phyloP scores from a whole-genome alignment of 495 filamentous ascomycete species.

The Podospora pseudopauciseta region DNA sequence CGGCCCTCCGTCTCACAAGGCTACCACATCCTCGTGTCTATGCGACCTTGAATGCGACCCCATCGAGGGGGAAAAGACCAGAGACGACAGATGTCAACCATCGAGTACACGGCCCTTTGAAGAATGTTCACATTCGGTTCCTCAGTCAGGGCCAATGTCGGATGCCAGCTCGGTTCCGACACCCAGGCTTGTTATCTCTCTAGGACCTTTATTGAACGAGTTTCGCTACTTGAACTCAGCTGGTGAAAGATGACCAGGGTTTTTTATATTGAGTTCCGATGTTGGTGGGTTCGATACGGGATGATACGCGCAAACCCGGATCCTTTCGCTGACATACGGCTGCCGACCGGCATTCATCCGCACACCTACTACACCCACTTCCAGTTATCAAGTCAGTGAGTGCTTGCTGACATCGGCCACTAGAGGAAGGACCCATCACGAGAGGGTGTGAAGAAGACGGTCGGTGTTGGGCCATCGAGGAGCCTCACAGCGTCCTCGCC shows the following conservation, averaged over 20 bases:
- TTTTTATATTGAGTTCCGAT: slow-evolving; percentile 1
- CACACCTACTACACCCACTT: not conserved
- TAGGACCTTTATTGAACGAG: not conserved
- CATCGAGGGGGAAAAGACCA: not conserved
- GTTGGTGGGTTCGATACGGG: not conserved
- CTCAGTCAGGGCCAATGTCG: not conserved
- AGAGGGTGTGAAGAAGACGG: not conserved
- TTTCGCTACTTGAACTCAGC: slow-evolving; percentile 1
- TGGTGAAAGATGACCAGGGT: slow-evolving; percentile 7
- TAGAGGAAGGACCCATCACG: not conserved
- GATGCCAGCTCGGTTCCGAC: not conserved
- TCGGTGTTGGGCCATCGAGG: not conserved
- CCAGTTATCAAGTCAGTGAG: not conserved
- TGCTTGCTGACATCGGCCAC: not conserved
- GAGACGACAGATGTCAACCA: not conserved
- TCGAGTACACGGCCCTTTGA: not conserved
- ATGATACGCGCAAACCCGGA: slow-evolving; percentile 9
- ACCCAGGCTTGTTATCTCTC: not conserved
- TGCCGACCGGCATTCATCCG: not conserved
- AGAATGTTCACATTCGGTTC: not conserved
- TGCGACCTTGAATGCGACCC: slow-evolving; percentile 1
- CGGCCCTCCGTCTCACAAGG: not conserved
- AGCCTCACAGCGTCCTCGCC: not conserved
- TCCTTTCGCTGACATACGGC: slow-evolving; percentile 2
- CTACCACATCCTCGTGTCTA: not conserved